These are phyloP conservation scores for Pueraria montana DNA, from an alignment of 306 rosid species.

Conservation along the genomic window DNA sequence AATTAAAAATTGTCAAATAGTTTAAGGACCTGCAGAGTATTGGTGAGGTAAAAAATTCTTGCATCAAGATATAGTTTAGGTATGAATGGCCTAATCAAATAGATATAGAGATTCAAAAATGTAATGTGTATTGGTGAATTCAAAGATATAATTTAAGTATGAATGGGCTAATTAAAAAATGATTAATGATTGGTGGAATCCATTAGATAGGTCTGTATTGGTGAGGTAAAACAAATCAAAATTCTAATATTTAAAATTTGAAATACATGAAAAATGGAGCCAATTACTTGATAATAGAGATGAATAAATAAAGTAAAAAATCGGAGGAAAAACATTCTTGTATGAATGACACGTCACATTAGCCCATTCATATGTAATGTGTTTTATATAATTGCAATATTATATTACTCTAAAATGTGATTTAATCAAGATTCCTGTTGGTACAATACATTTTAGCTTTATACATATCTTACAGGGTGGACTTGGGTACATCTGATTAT, in stretches of 20 bases:
- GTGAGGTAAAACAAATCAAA: background rate
- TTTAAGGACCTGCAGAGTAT: no score
- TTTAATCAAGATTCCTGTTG: conserved; percentile 4
- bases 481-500: conserved; percentile 87
- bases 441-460: conserved; percentile 23
- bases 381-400: background rate
- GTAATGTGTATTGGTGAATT: no score
- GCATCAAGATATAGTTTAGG: no score
- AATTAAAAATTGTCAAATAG: no score
- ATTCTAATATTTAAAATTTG: background rate
- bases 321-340: background rate
- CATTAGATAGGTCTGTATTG: no score
- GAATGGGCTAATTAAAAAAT: no score
- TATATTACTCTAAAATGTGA: conserved; percentile 8
- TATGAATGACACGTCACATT: background rate
- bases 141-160: no score
- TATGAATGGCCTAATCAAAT: no score
- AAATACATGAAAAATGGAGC: background rate
- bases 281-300: no score
- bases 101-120: no score
- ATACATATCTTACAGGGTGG: conserved; percentile 73
- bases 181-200: no score
- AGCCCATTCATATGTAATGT: background rate
- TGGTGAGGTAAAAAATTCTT: no score
- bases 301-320: background rate